Conservation (phyloP, 176 grass and related monocot genomes). For the Oryza brachyantha region DNA sequence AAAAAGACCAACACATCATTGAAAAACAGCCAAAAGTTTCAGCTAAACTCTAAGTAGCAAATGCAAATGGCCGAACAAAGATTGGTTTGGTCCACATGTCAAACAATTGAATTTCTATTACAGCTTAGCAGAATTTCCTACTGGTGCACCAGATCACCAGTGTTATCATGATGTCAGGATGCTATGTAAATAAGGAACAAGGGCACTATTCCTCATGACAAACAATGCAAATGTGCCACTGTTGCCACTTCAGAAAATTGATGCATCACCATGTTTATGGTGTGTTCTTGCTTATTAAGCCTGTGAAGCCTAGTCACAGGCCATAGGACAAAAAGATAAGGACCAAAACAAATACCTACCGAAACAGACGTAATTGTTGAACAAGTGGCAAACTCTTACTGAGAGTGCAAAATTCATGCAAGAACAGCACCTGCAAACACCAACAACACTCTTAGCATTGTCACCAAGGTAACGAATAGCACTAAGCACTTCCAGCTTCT, state of each 20-base stretch:
- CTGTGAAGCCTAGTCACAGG: neutral
- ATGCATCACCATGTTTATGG: neutral
- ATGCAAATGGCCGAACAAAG: neutral
- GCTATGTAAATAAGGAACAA: neutral
- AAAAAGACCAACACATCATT: neutral
- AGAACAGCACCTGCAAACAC: slow-evolving; percentile 78
- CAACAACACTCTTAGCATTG: slow-evolving; percentile 32
- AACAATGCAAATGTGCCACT: neutral
- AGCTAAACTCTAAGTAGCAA: neutral
- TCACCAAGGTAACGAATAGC: slow-evolving; percentile 18
- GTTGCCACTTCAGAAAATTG: slow-evolving; percentile 22
- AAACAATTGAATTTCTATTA: neutral
- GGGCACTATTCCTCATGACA: neutral
- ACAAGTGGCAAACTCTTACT: slow-evolving; percentile 96
- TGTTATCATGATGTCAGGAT: neutral
- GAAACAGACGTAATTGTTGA: slow-evolving; percentile 88
- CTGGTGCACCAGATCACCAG: neutral
- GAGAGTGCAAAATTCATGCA: slow-evolving; percentile 95
- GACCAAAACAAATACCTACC: slow-evolving; percentile 52
- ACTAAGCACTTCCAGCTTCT: slow-evolving; percentile 26
- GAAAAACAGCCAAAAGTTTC: neutral
- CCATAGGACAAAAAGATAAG: slow-evolving; percentile 2
- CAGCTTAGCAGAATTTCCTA: neutral
- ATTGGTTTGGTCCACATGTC: neutral
- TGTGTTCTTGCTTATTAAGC: slow-evolving; percentile 31